phyloP scores from a whole-genome alignment of 441 rosid species.

The Jatropha podagrica region DNA sequence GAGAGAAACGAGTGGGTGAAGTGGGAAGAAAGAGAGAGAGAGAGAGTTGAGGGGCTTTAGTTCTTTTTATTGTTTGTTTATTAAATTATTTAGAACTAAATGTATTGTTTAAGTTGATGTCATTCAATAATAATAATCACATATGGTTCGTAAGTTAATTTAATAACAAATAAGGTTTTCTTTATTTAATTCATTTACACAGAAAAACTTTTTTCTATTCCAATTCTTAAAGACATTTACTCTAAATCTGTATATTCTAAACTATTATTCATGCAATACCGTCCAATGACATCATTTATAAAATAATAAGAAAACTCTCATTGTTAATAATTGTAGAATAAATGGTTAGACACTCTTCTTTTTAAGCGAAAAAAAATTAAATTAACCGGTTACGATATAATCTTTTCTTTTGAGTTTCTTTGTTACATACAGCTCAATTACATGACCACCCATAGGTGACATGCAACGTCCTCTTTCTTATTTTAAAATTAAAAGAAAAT shows the following conservation, averaged over 20 bases:
- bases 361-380: no score
- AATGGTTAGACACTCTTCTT: no score
- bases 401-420: background rate
- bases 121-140: slow-evolving; percentile 23
- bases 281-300: no score
- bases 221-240: no score
- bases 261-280: no score
- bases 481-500: background rate
- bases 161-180: background rate
- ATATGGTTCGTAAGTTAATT: background rate
- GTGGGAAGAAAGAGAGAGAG: slow-evolving; percentile 16
- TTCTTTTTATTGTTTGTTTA: slow-evolving; percentile 11
- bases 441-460: background rate
- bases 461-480: background rate
- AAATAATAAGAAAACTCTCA: no score
- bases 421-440: background rate
- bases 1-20: background rate
- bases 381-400: no score
- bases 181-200: background rate
- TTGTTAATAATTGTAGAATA: no score
- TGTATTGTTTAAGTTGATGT: slow-evolving; percentile 28
- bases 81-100: slow-evolving; percentile 32
- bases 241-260: no score
- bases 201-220: no score
- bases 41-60: slow-evolving; percentile 28